phyloP scores from a whole-genome alignment of 176 grass and related monocot genomes.

The Musa troglodytarum region DNA sequence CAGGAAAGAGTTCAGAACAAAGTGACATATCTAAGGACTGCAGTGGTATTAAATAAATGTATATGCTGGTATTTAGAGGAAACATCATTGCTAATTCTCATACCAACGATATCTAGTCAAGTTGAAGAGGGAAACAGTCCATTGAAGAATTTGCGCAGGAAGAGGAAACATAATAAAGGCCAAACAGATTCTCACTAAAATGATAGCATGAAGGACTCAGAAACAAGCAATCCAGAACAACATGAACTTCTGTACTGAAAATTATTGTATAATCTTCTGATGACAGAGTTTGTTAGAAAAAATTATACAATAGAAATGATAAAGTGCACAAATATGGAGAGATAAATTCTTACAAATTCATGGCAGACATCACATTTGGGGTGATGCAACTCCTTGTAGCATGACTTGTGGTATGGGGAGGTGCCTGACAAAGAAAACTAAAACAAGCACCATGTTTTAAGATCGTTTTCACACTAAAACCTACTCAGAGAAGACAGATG shows the following conservation, averaged over 20 bases:
- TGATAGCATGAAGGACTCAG: neutral
- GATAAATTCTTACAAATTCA: constrained; percentile 71
- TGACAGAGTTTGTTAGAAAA: neutral
- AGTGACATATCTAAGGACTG: too few species aligned
- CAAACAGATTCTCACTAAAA: neutral
- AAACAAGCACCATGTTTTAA: constrained; percentile 15
- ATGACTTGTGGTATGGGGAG: constrained; percentile 70
- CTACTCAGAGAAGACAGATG: neutral
- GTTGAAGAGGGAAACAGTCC: too few species aligned
- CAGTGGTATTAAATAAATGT: too few species aligned
- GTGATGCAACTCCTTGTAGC: constrained; percentile 88
- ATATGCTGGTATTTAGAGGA: too few species aligned
- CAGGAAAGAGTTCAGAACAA: too few species aligned
- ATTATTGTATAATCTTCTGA: neutral
- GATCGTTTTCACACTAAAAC: neutral
- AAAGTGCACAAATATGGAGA: neutral
- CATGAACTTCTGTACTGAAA: neutral
- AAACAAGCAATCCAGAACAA: neutral
- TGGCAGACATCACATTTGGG: constrained; percentile 93
- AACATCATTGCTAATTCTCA: too few species aligned
- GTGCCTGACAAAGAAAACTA: constrained; percentile 77
- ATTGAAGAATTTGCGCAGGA: too few species aligned
- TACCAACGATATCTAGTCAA: too few species aligned
- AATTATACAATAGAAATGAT: neutral
- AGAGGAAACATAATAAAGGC: too few species aligned